Evolutionary conservation across 2,329 filamentous ascomycete species (phyloP), one percentile per base, ranked within the genome.

Genomic region (Colletotrichum ledebouriae): DNA sequence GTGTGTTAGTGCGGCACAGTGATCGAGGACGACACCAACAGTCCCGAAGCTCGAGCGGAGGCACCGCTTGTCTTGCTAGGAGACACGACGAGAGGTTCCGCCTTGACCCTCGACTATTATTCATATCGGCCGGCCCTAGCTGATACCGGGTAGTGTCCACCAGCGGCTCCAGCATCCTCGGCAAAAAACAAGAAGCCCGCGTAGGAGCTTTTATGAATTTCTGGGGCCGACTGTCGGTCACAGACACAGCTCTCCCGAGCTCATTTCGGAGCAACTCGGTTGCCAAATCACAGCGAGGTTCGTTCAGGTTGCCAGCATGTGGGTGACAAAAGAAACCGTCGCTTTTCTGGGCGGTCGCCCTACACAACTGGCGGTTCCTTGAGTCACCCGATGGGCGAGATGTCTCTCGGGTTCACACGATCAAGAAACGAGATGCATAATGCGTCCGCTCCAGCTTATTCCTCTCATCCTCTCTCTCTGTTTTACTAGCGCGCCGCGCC

Each of bases 181-280:
- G 50, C 55, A 59, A 65, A 56, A 53, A 42, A 29, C 49, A 59
- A 68, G 50, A 53, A 37, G 33, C 6, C 12, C n/a, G 17, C 33
- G 7, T 12, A 20, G 25, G 34, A 15, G 29, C 61, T 37, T 60
- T 41, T 46, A 12, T 20, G 29, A 50, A 29, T 46, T 46, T 55
- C 46, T 67, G 64, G 64, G 59, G 53, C 61, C 60, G 65, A 55
- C 60, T 68, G 61, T 68, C 65, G 60, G 65, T 65, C 61, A 68
- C 61, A 65, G 65, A 59, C 61, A 68, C 47, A 66, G 20, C 42
- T 64, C 42, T 64, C 55, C 55, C 42, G 55, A 49, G 22, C 55
- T 68, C 55, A 68, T 68, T 68, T 68, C 66, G 66, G 66, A 65
- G 61, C 61, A 60, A 59, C 55, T 65, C 47, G 66, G 55, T 50